Conservation (phyloP, 257 asterid species). For the Jasminum sambac region DNA sequence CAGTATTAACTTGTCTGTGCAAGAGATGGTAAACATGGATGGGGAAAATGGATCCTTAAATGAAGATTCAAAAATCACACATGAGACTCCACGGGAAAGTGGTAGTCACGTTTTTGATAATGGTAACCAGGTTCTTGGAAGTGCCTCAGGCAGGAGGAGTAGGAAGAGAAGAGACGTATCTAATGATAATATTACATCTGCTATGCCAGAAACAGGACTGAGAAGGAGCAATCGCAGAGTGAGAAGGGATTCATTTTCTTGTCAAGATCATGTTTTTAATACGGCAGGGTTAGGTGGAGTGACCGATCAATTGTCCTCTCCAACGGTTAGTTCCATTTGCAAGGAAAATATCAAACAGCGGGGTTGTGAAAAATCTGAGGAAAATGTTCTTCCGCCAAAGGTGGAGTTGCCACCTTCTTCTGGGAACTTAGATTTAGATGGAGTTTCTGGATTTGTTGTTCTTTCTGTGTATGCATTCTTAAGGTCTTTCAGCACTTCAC, state of each 20-base stretch:
- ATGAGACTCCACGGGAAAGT: slow-evolving; percentile 30
- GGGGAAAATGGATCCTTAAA: slow-evolving; percentile 21
- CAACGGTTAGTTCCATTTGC: slow-evolving; percentile 57
- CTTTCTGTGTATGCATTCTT: slow-evolving; percentile 82
- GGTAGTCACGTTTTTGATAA: slow-evolving; percentile 25
- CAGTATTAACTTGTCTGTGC: slow-evolving; percentile 28
- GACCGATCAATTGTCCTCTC: slow-evolving; percentile 48
- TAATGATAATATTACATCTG: slow-evolving; percentile 29
- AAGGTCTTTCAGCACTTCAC: slow-evolving; percentile 86
- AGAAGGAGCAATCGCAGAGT: slow-evolving; percentile 92
- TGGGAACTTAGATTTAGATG: slow-evolving; percentile 51
- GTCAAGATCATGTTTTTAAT: slow-evolving; percentile 39
- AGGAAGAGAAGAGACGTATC: slow-evolving; percentile 51
- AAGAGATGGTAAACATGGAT: slow-evolving; percentile 33
- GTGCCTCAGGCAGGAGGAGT: slow-evolving; percentile 43
- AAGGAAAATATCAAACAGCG: slow-evolving; percentile 43
- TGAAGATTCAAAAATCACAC: slow-evolving; percentile 32
- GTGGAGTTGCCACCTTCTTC: slow-evolving; percentile 79
- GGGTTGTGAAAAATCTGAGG: slow-evolving; percentile 32
- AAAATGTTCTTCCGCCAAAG: slow-evolving; percentile 51
- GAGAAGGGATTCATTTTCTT: slow-evolving; percentile 38
- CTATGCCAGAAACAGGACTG: slow-evolving; percentile 59
- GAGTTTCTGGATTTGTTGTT: slow-evolving; percentile 62
- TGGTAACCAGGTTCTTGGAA: slow-evolving; percentile 34
- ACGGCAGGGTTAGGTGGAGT: slow-evolving; percentile 36